Conservation (phyloP, 345 rosid genomes). For the Eucalyptus microcorys region DNA sequence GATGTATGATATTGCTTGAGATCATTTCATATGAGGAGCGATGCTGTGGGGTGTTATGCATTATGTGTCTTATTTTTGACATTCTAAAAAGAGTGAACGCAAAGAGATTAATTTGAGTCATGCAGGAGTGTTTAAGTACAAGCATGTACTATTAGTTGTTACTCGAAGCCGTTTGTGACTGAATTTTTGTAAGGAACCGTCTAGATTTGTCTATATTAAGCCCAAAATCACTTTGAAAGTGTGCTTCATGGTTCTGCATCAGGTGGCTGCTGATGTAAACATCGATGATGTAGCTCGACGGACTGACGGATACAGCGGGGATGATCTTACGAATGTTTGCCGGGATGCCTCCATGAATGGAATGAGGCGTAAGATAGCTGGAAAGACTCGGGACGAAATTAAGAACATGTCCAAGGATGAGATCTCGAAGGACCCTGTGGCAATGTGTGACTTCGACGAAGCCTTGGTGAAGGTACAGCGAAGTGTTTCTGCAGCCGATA, state of each 20-base stretch:
- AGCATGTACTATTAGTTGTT: neutral
- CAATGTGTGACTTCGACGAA: conserved; percentile 99
- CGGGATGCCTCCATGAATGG: conserved; percentile 98
- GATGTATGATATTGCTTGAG: neutral
- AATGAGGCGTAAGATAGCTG: conserved; percentile 99
- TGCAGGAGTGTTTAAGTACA: neutral
- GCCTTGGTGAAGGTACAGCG: conserved; percentile 88
- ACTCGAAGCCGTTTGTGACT: neutral
- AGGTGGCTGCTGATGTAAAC: conserved; percentile 89
- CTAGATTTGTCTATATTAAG: neutral
- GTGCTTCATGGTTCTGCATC: neutral
- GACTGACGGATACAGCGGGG: conserved; percentile 98
- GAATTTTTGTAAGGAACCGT: neutral
- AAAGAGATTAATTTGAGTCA: neutral
- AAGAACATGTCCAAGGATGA: conserved; percentile 99
- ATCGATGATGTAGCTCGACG: conserved; percentile 85
- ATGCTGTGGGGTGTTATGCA: neutral
- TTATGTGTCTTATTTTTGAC: neutral
- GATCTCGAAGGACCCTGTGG: conserved; percentile 94
- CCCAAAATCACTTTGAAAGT: neutral
- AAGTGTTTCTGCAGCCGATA: conserved; percentile 88
- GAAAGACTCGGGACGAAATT: conserved; percentile 96
- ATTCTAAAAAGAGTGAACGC: neutral
- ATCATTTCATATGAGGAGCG: neutral
- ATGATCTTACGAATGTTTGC: conserved; percentile 95